Percentiles rank a stretch among this genome's conserved stretches.
phyloP scores from a whole-genome alignment of 306 rosid genomes.

The Dalbergia cultrata region DNA sequence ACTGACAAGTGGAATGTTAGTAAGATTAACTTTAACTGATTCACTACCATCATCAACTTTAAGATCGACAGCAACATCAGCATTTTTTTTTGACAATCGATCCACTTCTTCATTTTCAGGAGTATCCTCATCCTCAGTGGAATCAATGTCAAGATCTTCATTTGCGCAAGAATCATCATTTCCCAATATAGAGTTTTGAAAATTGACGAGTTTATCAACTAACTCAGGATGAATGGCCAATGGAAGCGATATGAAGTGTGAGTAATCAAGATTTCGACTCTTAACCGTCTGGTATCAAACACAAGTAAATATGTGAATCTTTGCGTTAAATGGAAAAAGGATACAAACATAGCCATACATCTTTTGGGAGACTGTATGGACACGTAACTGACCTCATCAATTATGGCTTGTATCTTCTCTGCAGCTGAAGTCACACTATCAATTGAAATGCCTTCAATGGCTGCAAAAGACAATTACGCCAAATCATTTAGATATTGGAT shows the following conservation, averaged over 20 bases:
- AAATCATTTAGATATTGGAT: conserved; percentile 36
- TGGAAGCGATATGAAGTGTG: conserved; percentile 97
- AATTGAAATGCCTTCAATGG: conserved; percentile 76
- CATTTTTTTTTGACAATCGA: conserved; percentile 56
- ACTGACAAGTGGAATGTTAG: conserved; percentile 71
- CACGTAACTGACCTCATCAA: conserved; percentile 72
- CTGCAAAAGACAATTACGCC: conserved; percentile 57
- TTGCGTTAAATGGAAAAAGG: conserved; percentile 26
- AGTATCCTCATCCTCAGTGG: conserved; percentile 62
- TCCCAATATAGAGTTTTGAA: conserved; percentile 77
- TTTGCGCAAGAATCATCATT: conserved; percentile 49
- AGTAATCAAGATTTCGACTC: conserved; percentile 83
- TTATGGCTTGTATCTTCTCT: conserved; percentile 71
- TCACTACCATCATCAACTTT: conserved; percentile 56
- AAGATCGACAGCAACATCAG: conserved; percentile 70
- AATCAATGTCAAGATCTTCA: conserved; percentile 56
- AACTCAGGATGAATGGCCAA: conserved; percentile 90
- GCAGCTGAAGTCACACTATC: conserved; percentile 77
- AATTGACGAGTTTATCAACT: conserved; percentile 76
- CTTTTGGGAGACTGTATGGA: conserved; percentile 43
- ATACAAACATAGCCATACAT: conserved; percentile 12
- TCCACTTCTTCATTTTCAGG: conserved; percentile 57
- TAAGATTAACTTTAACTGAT: conserved; percentile 63
- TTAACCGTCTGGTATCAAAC: conserved; percentile 66
- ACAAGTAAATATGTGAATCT: conserved; percentile 42